Conservation (phyloP, 202 grass and related monocot species). For the Schoenoplectus tabernaemontani region DNA sequence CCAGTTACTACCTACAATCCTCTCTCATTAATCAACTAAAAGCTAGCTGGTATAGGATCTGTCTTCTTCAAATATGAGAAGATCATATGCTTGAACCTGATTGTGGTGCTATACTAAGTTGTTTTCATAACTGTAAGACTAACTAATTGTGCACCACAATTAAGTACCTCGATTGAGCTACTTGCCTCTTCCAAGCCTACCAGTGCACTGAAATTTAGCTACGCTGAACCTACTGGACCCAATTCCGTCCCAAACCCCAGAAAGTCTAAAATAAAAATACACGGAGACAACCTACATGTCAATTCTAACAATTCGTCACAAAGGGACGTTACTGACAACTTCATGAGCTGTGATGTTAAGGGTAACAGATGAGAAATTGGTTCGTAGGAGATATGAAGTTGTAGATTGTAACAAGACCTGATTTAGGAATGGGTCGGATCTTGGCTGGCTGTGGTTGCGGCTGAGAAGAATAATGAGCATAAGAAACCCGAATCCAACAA, state of each 20-base stretch:
- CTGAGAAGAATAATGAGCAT: conserved; percentile 15
- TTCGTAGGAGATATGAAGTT: neutral
- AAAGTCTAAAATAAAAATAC: conserved; percentile 6
- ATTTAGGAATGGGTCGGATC: conserved; percentile 9
- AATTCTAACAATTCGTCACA: neutral
- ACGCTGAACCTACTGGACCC: neutral
- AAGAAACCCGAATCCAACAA: conserved; percentile 3
- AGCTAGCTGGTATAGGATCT: neutral
- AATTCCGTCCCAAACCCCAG: neutral
- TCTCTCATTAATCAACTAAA: neutral
- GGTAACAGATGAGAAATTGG: neutral
- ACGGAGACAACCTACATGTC: neutral
- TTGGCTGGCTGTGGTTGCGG: neutral
- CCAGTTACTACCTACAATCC: neutral
- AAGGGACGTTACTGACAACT: neutral
- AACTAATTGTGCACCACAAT: neutral
- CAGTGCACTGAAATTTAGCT: neutral
- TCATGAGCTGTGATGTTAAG: neutral
- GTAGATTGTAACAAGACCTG: neutral
- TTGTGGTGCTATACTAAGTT: neutral
- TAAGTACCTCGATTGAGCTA: neutral
- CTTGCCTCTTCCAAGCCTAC: neutral
- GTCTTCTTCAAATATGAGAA: neutral
- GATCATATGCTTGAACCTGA: neutral
- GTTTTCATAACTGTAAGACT: neutral